A percentile compares a stretch with the other conserved stretches of the same genome.
Evolutionary conservation across 164 flowering plant species (phyloP).

Genomic region (Aristolochia californica): DNA sequence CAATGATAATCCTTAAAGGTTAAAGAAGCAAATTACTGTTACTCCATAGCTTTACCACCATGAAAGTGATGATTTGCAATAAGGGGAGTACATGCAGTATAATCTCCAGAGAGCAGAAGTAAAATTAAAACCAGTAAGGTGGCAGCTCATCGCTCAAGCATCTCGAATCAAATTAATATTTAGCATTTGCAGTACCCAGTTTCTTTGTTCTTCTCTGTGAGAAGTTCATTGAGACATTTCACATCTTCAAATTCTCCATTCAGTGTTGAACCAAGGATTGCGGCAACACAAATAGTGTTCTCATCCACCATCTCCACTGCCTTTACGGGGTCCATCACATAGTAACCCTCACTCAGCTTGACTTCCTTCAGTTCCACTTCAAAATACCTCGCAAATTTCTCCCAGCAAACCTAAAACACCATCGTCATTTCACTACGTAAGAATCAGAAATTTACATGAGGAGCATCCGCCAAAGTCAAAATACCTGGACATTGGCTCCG

Average conservation of each 20-base stretch:
- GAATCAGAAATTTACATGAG: not conserved
- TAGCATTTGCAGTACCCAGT: slow-evolving; percentile 22
- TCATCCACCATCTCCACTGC: slow-evolving; percentile 75
- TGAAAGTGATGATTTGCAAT: too few relatives aligned
- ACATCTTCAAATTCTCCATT: slow-evolving; percentile 73
- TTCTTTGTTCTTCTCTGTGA: slow-evolving; percentile 41
- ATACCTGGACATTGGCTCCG: slow-evolving; percentile 61
- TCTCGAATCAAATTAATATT: not conserved
- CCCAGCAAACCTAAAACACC: slow-evolving; percentile 47
- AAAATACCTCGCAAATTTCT: slow-evolving; percentile 68
- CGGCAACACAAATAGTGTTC: slow-evolving; percentile 72
- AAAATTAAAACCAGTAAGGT: too few relatives aligned
- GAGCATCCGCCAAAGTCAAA: not conserved
- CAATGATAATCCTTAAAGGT: not conserved
- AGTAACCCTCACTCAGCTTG: slow-evolving; percentile 50
- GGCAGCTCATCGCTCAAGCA: too few relatives aligned
- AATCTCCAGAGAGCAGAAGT: too few relatives aligned
- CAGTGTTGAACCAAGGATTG: slow-evolving; percentile 62
- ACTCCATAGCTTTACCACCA: too few relatives aligned
- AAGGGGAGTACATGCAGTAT: too few relatives aligned
- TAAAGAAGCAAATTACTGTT: too few relatives aligned
- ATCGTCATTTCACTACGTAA: not conserved
- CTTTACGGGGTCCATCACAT: slow-evolving; percentile 65
- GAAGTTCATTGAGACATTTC: slow-evolving; percentile 46
- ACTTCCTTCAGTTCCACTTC: slow-evolving; percentile 76